Evolutionary conservation across 495 filamentous ascomycete genomes (phyloP).

Genomic region (Oidiodendron maius): DNA sequence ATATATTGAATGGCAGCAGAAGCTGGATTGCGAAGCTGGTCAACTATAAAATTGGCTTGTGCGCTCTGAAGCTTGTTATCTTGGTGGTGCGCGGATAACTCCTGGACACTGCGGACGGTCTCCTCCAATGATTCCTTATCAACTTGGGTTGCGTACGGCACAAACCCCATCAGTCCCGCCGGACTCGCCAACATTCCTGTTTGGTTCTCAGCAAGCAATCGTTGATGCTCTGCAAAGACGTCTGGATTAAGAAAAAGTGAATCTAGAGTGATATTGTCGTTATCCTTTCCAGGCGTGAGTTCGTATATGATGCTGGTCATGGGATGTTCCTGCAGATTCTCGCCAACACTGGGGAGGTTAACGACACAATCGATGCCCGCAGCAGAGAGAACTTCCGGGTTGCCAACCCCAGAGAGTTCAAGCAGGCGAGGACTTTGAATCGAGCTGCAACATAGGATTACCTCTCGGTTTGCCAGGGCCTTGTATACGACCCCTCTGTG

Average conservation of each 20-base stretch:
- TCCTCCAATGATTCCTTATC: background rate
- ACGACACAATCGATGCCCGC: slow-evolving; percentile 47
- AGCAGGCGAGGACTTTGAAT: slow-evolving; percentile 14
- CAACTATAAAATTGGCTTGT: too few species aligned
- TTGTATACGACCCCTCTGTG: background rate
- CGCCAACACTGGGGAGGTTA: slow-evolving; percentile 50
- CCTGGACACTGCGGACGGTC: background rate
- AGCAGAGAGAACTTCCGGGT: slow-evolving; percentile 26
- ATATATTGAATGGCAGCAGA: background rate
- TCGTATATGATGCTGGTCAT: slow-evolving; percentile 40
- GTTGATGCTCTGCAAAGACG: too few species aligned
- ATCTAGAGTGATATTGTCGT: slow-evolving; percentile 1
- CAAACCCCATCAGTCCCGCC: background rate
- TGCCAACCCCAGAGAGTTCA: slow-evolving; percentile 15
- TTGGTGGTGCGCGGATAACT: background rate
- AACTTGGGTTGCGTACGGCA: background rate
- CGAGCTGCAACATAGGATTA: slow-evolving; percentile 7
- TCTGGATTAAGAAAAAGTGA: too few species aligned
- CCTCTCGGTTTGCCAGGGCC: background rate
- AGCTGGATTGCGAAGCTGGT: background rate
- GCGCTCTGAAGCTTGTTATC: background rate
- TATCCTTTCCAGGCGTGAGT: slow-evolving; percentile 39
- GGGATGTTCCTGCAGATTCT: slow-evolving; percentile 56
- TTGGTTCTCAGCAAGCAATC: too few species aligned
- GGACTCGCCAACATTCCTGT: too few species aligned